Evolutionary conservation across 495 filamentous ascomycete species (phyloP), one percentile per base, ranked within the genome.

Genomic region (Tuber umbilicatum): DNA sequence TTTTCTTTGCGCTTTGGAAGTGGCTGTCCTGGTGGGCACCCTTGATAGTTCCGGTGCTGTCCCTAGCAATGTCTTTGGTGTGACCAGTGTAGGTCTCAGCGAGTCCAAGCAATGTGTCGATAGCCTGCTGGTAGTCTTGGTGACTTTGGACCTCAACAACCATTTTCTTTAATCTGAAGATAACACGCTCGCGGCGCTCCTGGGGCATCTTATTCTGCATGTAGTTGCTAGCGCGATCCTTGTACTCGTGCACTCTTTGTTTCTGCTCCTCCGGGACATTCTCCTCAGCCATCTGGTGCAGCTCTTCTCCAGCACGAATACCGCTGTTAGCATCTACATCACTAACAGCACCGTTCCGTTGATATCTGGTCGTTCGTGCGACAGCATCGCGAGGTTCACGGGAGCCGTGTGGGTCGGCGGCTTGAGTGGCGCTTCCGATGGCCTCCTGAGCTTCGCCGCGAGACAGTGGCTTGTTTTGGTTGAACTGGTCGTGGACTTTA

Each of bases 141-240:
- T 97, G 95, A 55, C 93, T 90, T 83, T 99, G 95, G 73, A 97
- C 91, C 86, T 99, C 95, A 73, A 97, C 87, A 39, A 99, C 85
- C 92, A 99, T 97, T 88, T 97, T 98, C 89, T 97, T 98, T 74
- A 99, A 83, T 69, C 95, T 92, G 88, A 90, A 97, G 80, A 97
- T 89, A 38, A 89, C 90, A 86, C 97, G 94, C 3, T 98, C 94
- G 41, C 94, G 93, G 74, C 96, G 93, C 85, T 98, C 94, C 85
- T 94, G 86, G 0, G 95, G 94, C 83, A 99, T 86, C 86, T 97
- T 98, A 71, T 89, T 86, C 23, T 86, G 86, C 38, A 97, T 82
- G 81, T 97, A 98, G 73, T 91, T 88, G 81, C 87, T 89, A 39
- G 89, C 86, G 69, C 87, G 87, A 41, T 89, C 87, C 4, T 86